Evolutionary conservation across 108 stramenopile species (phyloP).

Genomic region (Fistulifera pelliculosa): DNA sequence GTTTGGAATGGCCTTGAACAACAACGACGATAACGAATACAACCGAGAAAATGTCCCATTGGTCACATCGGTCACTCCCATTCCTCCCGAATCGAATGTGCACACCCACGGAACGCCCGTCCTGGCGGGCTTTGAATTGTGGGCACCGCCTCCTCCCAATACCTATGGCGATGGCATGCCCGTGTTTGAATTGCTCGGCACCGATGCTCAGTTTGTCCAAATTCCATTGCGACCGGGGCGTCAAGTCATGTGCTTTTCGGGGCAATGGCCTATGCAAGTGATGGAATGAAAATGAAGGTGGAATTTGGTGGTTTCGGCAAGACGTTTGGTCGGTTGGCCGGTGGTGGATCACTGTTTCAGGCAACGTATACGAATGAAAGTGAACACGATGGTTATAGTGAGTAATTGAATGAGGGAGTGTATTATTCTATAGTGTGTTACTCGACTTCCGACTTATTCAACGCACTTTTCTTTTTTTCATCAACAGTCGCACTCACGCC

Average conservation of each 20-base stretch:
- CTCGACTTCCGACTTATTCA: too few species aligned
- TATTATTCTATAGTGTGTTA: too few species aligned
- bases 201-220: constrained; percentile 41
- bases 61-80: neutral
- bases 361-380: constrained; percentile 35
- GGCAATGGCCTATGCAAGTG: constrained; percentile 55
- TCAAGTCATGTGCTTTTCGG: constrained; percentile 36
- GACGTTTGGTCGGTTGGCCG: constrained; percentile 40
- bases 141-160: constrained; percentile 29
- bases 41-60: neutral
- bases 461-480: neutral
- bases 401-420: too few species aligned
- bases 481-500: constrained; percentile 29
- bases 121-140: constrained; percentile 38
- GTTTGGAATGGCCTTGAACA: too few species aligned
- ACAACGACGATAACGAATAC: too few species aligned
- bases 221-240: constrained; percentile 37
- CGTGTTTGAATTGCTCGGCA: constrained; percentile 39
- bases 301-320: constrained; percentile 24
- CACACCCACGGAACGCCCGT: constrained; percentile 1
- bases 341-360: constrained; percentile 42
- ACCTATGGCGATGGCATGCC: constrained; percentile 35
- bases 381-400: constrained; percentile 28
- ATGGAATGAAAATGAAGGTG: constrained; percentile 29
- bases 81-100: too few species aligned